Base-by-base conservation (phyloP, 306 rosid genomes). In the Trifolium dubium region DNA sequence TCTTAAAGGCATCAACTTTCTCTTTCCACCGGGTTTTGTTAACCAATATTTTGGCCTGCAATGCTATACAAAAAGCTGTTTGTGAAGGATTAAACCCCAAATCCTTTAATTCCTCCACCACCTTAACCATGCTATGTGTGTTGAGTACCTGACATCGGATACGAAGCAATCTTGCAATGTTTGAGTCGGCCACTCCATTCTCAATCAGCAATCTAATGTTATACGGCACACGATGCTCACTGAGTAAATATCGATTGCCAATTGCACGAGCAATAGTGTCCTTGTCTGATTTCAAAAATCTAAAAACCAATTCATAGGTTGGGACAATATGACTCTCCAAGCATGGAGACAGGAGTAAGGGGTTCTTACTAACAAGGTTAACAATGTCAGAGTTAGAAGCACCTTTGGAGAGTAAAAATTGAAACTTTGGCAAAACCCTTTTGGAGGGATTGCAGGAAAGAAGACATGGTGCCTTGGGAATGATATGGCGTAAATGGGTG, bases 1-100 rank as follows among this genome's bases (percentile, higher is more conserved):
- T 77, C 76, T 69, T 83, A 39, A 37, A 86, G 34, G 67, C 28
- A n/a, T 79, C 72, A 3, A 82, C 69, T 63, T 85, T 89, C 5
- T 64, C 74, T 15, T 85, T 56, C 88, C 85, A 85, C 0, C 15
- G 34, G 23, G 85, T 41, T 71, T 78, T 62, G 3, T 19, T 23
- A 61, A 81, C 12, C 4, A 63, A 5, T 17, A 11, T 4, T 64
- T 60, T 44, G n/a, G 79, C 81, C 0, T 6, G 1, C 35, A 84
- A 56, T 0, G 87, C 92, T 0, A 46, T 4, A 46, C 15, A 15
- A 46, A 46, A 12, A 0, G 5, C 4, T 46, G n/a, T 3, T 1
- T 46, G 12, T 4, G 51, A 46, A 46, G 51, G 51, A 46, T 46
- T 12, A 46, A 46, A 46, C 0, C 51, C 14, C 14, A 43, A 43